These are phyloP conservation scores for Mortierella sp. DNA, from an alignment of 371 early-diverging fungal genomes.

Conservation along the genomic window DNA sequence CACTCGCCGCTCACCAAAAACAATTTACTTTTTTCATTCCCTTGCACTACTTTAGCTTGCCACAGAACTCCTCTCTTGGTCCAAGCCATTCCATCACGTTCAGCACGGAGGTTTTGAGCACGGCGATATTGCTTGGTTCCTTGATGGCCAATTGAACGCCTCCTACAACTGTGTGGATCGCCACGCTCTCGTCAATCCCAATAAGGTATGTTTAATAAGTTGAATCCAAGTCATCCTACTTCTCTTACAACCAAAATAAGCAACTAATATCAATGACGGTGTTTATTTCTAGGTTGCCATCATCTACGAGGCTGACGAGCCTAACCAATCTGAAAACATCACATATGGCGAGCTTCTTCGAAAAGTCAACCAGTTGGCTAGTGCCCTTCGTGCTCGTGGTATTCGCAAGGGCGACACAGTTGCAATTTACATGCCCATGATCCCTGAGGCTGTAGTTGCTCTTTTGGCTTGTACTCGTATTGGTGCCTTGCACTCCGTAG, in stretches of 20 bases:
- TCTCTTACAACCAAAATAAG: too few species aligned
- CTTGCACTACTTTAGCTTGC: conserved; percentile 68
- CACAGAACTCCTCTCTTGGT: conserved; percentile 80
- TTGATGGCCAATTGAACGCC: conserved; percentile 94
- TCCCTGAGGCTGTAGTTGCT: conserved; percentile 92
- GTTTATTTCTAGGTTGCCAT: conserved; percentile 78
- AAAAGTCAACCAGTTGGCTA: conserved; percentile 87
- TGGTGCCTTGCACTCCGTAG: conserved; percentile 91
- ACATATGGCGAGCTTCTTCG: conserved; percentile 89
- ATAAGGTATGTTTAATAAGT: conserved; percentile 58
- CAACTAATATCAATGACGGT: neutral
- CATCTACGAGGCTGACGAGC: conserved; percentile 93
- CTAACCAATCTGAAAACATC: conserved; percentile 74
- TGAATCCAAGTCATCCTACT: neutral
- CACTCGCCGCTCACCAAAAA: too few species aligned
- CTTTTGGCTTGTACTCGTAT: conserved; percentile 96
- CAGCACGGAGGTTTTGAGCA: conserved; percentile 71
- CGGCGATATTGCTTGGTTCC: conserved; percentile 94
- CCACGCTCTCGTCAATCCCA: conserved; percentile 81
- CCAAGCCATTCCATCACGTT: conserved; percentile 80
- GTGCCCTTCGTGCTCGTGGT: conserved; percentile 82
- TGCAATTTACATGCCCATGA: conserved; percentile 98
- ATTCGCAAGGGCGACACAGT: conserved; percentile 93
- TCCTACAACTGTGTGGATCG: conserved; percentile 98
- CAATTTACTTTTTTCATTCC: neutral